Evolutionary conservation across 805 yeast genomes (phyloP).

Genomic region (Candida nanaspora): DNA sequence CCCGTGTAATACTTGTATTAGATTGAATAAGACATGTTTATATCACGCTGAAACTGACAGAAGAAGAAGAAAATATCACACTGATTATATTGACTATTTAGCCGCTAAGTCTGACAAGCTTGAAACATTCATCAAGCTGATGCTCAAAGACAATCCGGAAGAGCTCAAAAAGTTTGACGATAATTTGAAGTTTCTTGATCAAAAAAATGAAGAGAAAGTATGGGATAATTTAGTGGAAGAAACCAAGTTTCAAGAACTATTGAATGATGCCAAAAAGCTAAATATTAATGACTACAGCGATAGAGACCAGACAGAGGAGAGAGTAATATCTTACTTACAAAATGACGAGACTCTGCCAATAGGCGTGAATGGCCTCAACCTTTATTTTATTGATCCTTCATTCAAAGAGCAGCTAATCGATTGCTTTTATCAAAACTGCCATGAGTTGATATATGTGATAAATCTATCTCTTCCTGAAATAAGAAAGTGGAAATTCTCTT

Average conservation of each 20-base stretch:
- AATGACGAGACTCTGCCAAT: not conserved
- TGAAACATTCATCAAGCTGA: conserved; percentile 15
- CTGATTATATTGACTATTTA: conserved; percentile 24
- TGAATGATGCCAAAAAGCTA: not conserved
- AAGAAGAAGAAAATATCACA: conserved; percentile 26
- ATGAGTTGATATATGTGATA: conserved; percentile 9
- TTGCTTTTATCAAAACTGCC: conserved; percentile 10
- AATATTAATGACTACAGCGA: not conserved
- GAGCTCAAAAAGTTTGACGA: not conserved
- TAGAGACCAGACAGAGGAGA: not conserved
- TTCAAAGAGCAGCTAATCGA: conserved; percentile 8
- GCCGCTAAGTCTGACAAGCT: conserved; percentile 16
- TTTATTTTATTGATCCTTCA: conserved; percentile 10
- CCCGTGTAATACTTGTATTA: conserved; percentile 18
- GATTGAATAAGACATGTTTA: conserved; percentile 11
- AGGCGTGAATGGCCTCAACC: conserved; percentile 8
- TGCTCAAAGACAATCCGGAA: conserved; percentile 16
- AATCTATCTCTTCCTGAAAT: conserved; percentile 7
- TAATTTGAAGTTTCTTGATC: conserved; percentile 1
- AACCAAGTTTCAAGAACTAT: not conserved
- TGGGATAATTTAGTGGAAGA: not conserved
- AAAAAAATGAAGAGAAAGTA: not conserved
- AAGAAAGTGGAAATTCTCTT: conserved; percentile 11
- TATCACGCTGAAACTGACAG: conserved; percentile 20
- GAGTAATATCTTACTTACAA: not conserved